These are phyloP conservation scores for Zoysia matrella DNA, from an alignment of 202 grass and related monocot genomes.

Conservation along the genomic window DNA sequence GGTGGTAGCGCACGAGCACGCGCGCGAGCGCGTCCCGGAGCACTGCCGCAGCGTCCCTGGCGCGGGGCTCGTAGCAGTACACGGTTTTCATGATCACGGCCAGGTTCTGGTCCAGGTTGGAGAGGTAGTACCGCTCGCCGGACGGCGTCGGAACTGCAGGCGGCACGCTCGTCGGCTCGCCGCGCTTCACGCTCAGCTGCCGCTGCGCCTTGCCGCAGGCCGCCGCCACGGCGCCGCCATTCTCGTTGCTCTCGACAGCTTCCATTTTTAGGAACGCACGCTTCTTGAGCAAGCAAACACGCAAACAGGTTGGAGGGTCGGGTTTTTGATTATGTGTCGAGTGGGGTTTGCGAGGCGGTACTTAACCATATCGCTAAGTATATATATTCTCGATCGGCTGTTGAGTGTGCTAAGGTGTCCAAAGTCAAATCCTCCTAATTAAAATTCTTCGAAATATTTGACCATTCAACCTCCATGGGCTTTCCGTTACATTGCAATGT, in stretches of 20 bases:
- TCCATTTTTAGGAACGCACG: not conserved
- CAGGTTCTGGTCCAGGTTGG: conserved; percentile 94
- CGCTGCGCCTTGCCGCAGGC: conserved; percentile 17
- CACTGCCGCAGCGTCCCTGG: conserved; percentile 11
- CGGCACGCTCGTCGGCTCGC: conserved; percentile 51
- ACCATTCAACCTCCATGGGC: too few species aligned
- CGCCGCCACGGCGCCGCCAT: not conserved
- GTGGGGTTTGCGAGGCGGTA: too few species aligned
- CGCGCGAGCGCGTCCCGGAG: conserved; percentile 67
- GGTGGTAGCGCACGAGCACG: conserved; percentile 86
- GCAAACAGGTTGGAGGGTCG: too few species aligned
- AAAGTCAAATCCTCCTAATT: too few species aligned
- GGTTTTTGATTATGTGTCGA: too few species aligned
- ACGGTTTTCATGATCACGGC: conserved; percentile 80
- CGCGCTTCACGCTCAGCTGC: conserved; percentile 52
- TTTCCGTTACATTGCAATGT: too few species aligned
- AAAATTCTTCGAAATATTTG: too few species aligned
- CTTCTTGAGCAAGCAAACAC: too few species aligned
- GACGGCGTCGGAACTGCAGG: conserved; percentile 64
- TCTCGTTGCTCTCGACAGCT: conserved; percentile 50
- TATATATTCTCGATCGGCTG: too few species aligned
- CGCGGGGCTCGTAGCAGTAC: conserved; percentile 60
- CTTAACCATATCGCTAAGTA: too few species aligned
- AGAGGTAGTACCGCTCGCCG: conserved; percentile 77
- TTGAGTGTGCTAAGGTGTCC: too few species aligned